These are phyloP conservation scores for Akanthomyces muscarius DNA, from an alignment of 2,329 filamentous ascomycete species.

Conservation along the genomic window DNA sequence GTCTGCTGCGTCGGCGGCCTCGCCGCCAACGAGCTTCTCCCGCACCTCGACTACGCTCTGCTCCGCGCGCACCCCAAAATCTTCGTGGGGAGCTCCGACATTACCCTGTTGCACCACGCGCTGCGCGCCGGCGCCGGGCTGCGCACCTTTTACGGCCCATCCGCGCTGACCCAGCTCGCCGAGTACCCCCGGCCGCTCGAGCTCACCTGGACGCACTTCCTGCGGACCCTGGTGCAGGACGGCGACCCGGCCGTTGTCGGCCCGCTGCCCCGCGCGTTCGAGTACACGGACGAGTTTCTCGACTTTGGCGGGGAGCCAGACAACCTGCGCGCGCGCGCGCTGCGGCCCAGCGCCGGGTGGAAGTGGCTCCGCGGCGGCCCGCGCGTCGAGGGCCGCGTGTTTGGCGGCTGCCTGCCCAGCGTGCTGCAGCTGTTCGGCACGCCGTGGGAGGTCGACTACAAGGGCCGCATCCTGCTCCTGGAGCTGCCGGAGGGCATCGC, in stretches of 20 bases:
- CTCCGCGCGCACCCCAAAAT: conserved; percentile 38
- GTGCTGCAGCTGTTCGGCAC: conserved; percentile 31
- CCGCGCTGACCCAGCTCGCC: conserved; percentile 36
- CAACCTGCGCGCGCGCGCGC: conserved; percentile 27
- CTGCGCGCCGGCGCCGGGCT: conserved; percentile 35
- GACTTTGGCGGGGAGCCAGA: conserved; percentile 23
- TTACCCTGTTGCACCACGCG: conserved; percentile 40
- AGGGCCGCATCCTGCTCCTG: conserved; percentile 31
- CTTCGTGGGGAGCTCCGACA: conserved; percentile 41
- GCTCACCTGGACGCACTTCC: conserved; percentile 29
- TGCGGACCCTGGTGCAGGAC: conserved; percentile 31
- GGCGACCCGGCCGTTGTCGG: conserved; percentile 28
- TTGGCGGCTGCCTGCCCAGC: conserved; percentile 37
- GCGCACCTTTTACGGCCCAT: conserved; percentile 42
- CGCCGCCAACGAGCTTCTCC: conserved; percentile 38
- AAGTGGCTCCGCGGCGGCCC: conserved; percentile 34
- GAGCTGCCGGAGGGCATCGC: conserved; percentile 32
- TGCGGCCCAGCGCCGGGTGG: conserved; percentile 30
- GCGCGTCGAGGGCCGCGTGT: conserved; percentile 38
- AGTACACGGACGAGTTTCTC: conserved; percentile 28
- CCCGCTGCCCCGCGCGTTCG: conserved; percentile 28
- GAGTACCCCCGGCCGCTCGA: conserved; percentile 23
- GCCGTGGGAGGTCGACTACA: conserved; percentile 27
- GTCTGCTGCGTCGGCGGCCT: conserved; percentile 39
- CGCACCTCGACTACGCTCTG: conserved; percentile 33